Evolutionary conservation across 2,329 filamentous ascomycete species (phyloP), one percentile per base, ranked within the genome.

Genomic region (Exophiala spinifera): DNA sequence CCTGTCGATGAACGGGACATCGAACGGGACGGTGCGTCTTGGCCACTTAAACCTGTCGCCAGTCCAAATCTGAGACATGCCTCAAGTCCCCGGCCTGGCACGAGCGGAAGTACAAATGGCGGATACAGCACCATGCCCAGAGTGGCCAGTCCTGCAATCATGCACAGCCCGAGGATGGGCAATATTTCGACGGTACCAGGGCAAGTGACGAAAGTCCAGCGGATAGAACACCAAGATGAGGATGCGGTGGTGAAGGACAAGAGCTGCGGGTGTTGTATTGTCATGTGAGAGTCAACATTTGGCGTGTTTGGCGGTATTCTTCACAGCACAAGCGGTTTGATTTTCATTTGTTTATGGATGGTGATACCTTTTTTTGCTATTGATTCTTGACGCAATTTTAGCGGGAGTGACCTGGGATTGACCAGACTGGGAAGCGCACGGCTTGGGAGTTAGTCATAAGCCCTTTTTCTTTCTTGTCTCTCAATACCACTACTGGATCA

Each of bases 221-320:
- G 42, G 75, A 77, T 58, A 67, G 82, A 20, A 37, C 79, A 80
- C 42, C 77, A 84, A 46, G 75, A 78, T 3, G 74, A 75, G 10
- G 78, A 83, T 56, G 77, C 82, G 58, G 72, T 79, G 62, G 74
- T 78, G 63, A 78, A 82, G 63, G 78, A 83, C 64, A 80, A 78
- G 60, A 80, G 82, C 10, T 86, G 86, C 63, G 84, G 82, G 55
- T 88, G 86, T 70, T 91, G 87, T 70, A 76, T 89, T 57, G 80
- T 91, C 62, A 90, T 90, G 87, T 90, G 76, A 82, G 61, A 33
- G 7, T 23, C 17, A 15, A 13, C 6, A 36, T n/a, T 36, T 19
- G n/a, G 5, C 28, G 33, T 25, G 14, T 4, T 6, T 19, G 36
- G 14, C 28, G 28, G 28, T 31, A 2, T 10, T 31, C 28, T 31